Evolutionary conservation across 345 rosid genomes (phyloP), one percentile per base, ranked within the genome.

Genomic region (Linum lewisii): DNA sequence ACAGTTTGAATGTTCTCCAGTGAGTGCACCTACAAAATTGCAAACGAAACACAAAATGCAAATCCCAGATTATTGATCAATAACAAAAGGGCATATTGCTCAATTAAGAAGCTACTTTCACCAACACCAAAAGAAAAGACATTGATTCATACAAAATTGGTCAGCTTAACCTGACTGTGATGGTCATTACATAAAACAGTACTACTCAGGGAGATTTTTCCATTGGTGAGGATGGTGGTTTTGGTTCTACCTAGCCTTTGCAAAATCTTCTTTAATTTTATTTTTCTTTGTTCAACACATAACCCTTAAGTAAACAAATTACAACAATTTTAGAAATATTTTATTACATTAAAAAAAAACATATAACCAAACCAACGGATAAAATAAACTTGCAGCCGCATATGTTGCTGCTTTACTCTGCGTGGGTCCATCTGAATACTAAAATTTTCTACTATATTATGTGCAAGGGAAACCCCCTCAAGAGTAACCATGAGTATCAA

Each of bases 1-100:
- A 93, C 94, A 67, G 85, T 73, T 71, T 87, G 88, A 66, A 87
- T 66, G 63, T 82, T 91, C 77, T 89, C 97, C 64, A 71, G 68
- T 34, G 95, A 72, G 78, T 93, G 99, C 62, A 87, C 88, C 99
- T 93, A 36, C 63, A 62, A n/a, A 18, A 62, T 63, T 70, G 63
- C 50, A 21, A 70, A 65, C 29, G 6, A 51, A 61, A 70, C 14
- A 42, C n/a, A 42, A 42, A 11, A 42, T 42, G 47, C 18, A 42
- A 42, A 14, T 16, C 4, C 16, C 2, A 42, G 18, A 42, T 42
- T 42, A 16, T 42, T 68, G 59, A 61, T 61, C 66, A 70, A 47
- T 54, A 57, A 53, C 36, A 55, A 47, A 20, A 64, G 62, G 42
- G 29, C 49, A 58, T 21, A 49, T 63, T 69, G 21, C 63, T 24